A percentile compares a stretch with the other conserved stretches of the same genome.
Evolutionary conservation across 176 grass and related monocot species (phyloP).

Genomic region (Oryza officinalis): DNA sequence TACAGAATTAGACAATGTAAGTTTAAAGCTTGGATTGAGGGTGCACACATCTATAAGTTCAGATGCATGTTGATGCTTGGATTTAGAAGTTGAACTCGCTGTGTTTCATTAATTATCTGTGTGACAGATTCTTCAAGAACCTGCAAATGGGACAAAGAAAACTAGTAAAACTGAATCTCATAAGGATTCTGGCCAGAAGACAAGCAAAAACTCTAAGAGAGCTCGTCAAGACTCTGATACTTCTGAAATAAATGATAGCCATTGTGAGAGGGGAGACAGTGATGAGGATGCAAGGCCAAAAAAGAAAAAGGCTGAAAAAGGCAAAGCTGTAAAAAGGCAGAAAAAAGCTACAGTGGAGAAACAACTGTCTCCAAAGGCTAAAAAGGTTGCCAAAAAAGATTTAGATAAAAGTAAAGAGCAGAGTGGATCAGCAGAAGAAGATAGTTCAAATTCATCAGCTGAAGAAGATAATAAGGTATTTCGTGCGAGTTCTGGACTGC

Average conservation of each 20-base stretch:
- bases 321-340: conserved; percentile 58
- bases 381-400: conserved; percentile 53
- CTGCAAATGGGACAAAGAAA: conserved; percentile 65
- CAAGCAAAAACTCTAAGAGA: conserved; percentile 65
- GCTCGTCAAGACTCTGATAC: conserved; percentile 50
- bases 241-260: conserved; percentile 58
- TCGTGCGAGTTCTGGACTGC: conserved; percentile 10
- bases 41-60: not conserved
- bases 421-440: conserved; percentile 47
- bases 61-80: conserved; percentile 23
- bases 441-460: conserved; percentile 59
- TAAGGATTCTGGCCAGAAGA: conserved; percentile 38
- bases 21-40: conserved; percentile 17
- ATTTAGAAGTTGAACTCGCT: conserved; percentile 21
- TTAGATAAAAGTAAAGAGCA: conserved; percentile 48
- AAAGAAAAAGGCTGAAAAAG: conserved; percentile 55
- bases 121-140: conserved; percentile 67
- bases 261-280: conserved; percentile 53
- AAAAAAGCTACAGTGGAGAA: conserved; percentile 52
- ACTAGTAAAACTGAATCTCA: conserved; percentile 47
- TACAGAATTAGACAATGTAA: conserved; percentile 69
- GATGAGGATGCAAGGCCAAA: conserved; percentile 58
- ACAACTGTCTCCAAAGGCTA: conserved; percentile 57
- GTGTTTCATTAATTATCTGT: conserved; percentile 27
- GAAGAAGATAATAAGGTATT: conserved; percentile 69